Percentiles rank a stretch among this genome's conserved stretches.
Conservation (phyloP, 2,329 filamentous ascomycete species). For the Pyricularia grisea region DNA sequence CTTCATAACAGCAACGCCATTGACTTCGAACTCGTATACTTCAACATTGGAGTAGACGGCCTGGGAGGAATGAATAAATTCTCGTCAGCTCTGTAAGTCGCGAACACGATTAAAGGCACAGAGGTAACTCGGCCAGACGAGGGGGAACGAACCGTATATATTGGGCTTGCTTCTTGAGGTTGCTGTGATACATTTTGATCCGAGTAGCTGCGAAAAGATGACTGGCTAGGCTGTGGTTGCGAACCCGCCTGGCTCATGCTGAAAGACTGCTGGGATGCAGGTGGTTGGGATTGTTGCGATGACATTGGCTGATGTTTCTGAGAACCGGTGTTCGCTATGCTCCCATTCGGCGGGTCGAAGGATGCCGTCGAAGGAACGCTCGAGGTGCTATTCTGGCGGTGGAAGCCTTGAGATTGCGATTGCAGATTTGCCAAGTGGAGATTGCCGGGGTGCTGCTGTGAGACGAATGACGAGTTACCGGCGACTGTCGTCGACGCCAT, state of each 20-base stretch:
- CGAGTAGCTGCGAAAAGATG: conserved; percentile 28
- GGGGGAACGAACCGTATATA: conserved; percentile 46
- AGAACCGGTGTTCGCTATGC: conserved; percentile 12
- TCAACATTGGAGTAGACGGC: conserved; percentile 92
- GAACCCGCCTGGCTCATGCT: conserved; percentile 44
- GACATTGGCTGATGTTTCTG: conserved; percentile 13
- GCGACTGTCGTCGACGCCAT: conserved; percentile 29
- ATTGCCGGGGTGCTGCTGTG: background rate
- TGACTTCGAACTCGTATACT: conserved; percentile 98
- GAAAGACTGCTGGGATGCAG: conserved; percentile 42
- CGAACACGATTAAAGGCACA: background rate
- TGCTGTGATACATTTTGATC: conserved; percentile 18
- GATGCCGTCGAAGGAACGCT: conserved; percentile 9
- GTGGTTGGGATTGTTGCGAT: conserved; percentile 10
- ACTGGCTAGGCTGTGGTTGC: conserved; percentile 20
- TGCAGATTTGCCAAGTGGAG: conserved; percentile 3
- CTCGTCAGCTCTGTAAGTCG: background rate
- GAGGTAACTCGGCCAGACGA: background rate
- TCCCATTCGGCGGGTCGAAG: conserved; percentile 9
- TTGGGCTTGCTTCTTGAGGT: conserved; percentile 31
- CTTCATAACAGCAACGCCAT: conserved; percentile 89
- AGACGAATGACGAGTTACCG: conserved; percentile 11
- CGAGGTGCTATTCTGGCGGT: conserved; percentile 1
- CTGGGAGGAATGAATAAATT: conserved; percentile 20
- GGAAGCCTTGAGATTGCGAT: conserved; percentile 8